Base-by-base conservation (phyloP, 176 grass and related monocot genomes). In the Raddia guianensis region DNA sequence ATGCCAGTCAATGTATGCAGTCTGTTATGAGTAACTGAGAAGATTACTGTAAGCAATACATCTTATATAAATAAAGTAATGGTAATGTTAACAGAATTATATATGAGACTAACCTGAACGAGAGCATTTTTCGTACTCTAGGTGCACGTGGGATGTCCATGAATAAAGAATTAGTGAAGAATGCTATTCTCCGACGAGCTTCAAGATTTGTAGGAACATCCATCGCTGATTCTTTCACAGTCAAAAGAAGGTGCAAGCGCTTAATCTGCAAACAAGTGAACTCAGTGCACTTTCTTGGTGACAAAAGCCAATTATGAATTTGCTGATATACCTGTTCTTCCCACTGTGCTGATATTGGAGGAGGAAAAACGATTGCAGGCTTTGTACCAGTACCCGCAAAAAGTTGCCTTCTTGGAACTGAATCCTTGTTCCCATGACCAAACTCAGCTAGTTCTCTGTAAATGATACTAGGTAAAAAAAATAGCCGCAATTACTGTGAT, bases 91-190 rank as follows among this genome's bases (percentile, higher is more conserved):
- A 40, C 35, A 66, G 59, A 59, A 47, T 81, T 43, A 54, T 86
- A 67, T 34, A 75, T 15, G 55, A 73, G 50, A 83, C 73, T 63
- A 87, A 98, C 95, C 95, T 98, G 90, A 94, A 98, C 68, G 95
- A 93, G n/a, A 98, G 78, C 95, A 98, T 98, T 88, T 98, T 98
- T 55, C 90, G 80, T 66, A 98, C 90, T 74, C 88, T 85, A 87
- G 95, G 95, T 61, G 95, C 95, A 63, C 90, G 90, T 69, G 95
- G 95, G 81, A 98, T 98, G 64, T 94, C 92, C 95, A 98, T 98
- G 84, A 98, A 98, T 66, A 98, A 84, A 63, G 95, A 98, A 83
- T 98, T 98, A 75, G 95, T 91, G 66, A 98, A 98, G 84, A 98
- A 94, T 79, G 92, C 88, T 85, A 98, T 98, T 81, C 95, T 94